Evolutionary conservation across 139 green algal species (phyloP).

Genomic region (Chloropicon primus): DNA sequence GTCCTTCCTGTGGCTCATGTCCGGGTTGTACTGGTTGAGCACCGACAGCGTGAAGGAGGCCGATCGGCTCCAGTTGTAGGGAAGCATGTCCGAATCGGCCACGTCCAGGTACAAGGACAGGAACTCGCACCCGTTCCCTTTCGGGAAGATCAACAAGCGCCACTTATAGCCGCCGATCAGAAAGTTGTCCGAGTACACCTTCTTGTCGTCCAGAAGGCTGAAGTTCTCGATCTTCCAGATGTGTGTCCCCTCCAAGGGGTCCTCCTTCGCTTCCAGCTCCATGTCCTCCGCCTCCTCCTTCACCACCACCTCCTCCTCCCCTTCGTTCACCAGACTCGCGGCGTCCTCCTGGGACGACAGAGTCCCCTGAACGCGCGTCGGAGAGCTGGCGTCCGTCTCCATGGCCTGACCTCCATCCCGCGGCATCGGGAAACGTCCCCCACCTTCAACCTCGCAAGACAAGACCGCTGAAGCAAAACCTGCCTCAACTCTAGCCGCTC

Average conservation of each 20-base stretch:
- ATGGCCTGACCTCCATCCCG: neutral
- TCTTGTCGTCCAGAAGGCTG: neutral
- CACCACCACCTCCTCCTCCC: too few species aligned
- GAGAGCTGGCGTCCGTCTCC: neutral
- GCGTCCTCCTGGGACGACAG: too few species aligned
- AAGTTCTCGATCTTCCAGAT: neutral
- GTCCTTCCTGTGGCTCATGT: conserved; percentile 47
- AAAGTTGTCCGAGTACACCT: conserved; percentile 12
- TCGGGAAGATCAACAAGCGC: conserved; percentile 59
- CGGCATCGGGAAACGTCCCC: neutral
- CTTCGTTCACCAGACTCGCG: too few species aligned
- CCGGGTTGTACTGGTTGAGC: conserved; percentile 44
- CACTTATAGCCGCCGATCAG: conserved; percentile 18
- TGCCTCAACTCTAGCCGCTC: too few species aligned
- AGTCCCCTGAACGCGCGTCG: neutral
- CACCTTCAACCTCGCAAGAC: too few species aligned
- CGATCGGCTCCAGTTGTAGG: conserved; percentile 35
- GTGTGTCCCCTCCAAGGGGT: neutral
- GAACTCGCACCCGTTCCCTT: conserved; percentile 31
- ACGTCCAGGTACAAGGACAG: conserved; percentile 62
- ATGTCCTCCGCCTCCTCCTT: neutral
- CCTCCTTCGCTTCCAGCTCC: neutral
- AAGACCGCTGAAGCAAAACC: too few species aligned
- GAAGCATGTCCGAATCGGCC: conserved; percentile 37
- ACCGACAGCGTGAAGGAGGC: conserved; percentile 68